A percentile compares a stretch with the other conserved stretches of the same genome.
These are phyloP conservation scores for Boletus reticulatus DNA, from an alignment of 768 basidiomycete species.

Conservation along the genomic window DNA sequence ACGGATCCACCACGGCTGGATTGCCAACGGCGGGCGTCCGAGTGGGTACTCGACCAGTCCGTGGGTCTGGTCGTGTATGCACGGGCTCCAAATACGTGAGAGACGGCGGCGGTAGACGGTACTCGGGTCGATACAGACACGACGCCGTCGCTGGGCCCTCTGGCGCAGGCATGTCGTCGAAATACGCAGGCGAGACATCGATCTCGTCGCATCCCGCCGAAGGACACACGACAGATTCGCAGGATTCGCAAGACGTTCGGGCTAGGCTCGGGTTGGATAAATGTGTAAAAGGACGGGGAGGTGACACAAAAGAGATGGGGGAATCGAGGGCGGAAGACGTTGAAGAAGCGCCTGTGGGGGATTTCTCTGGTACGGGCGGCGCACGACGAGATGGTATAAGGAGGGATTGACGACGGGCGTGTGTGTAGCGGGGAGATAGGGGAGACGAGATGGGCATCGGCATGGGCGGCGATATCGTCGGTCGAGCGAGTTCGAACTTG, in stretches of 20 bases:
- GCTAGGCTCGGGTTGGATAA: conserved; percentile 7
- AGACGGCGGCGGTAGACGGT: conserved; percentile 18
- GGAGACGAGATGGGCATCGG: conserved; percentile 18
- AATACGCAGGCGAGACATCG: conserved; percentile 44
- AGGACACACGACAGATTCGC: conserved; percentile 11
- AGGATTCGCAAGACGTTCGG: conserved; percentile 17
- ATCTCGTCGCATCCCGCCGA: conserved; percentile 22
- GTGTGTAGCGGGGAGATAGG: neutral
- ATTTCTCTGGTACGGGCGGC: conserved; percentile 7
- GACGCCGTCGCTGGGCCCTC: conserved; percentile 45
- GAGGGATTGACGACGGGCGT: neutral
- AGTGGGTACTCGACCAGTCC: neutral
- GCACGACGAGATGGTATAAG: conserved; percentile 7
- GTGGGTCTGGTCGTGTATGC: conserved; percentile 10
- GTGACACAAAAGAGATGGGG: conserved; percentile 3
- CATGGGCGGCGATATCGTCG: conserved; percentile 53
- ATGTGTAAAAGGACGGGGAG: neutral
- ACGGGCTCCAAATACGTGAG: conserved; percentile 18
- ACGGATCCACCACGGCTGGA: neutral
- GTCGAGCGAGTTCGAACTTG: conserved; percentile 73
- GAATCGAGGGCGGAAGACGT: conserved; percentile 12
- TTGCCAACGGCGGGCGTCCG: neutral
- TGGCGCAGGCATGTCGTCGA: conserved; percentile 42
- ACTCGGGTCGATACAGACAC: conserved; percentile 32
- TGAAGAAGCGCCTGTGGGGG: neutral